These are phyloP conservation scores for Nepenthes alata DNA, from an alignment of 179 eudicot species.

Conservation along the genomic window DNA sequence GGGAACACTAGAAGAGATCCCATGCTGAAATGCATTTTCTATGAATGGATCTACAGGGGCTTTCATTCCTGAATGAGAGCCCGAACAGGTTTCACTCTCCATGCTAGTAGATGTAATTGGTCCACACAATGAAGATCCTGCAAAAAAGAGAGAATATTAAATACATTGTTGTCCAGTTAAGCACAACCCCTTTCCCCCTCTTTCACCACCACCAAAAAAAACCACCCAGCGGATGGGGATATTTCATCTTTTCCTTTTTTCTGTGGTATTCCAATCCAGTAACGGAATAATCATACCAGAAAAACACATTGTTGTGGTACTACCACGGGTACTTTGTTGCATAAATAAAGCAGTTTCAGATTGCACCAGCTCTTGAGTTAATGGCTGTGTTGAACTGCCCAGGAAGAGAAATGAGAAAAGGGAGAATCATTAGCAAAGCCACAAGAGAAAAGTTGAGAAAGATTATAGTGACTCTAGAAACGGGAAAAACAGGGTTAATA, in stretches of 20 bases:
- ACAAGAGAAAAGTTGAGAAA: not conserved
- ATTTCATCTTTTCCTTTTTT: too few relatives aligned
- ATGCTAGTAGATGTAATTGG: constrained; percentile 19
- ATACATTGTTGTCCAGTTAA: too few relatives aligned
- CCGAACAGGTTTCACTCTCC: constrained; percentile 24
- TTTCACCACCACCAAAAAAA: too few relatives aligned
- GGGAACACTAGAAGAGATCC: constrained; percentile 53
- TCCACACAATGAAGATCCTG: constrained; percentile 29
- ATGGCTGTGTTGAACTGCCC: constrained; percentile 34
- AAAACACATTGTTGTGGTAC: constrained; percentile 19
- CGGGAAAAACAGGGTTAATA: not conserved
- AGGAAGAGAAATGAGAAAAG: not conserved
- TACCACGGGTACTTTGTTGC: constrained; percentile 37
- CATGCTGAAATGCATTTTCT: constrained; percentile 27
- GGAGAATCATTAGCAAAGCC: not conserved
- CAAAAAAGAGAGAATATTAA: not conserved
- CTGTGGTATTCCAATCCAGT: not conserved
- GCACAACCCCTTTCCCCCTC: too few relatives aligned
- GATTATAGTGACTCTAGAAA: not conserved
- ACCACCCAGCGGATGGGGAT: too few relatives aligned
- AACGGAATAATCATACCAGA: constrained; percentile 22
- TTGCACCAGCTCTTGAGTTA: constrained; percentile 35
- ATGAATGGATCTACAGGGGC: constrained; percentile 20
- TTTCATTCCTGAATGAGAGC: constrained; percentile 16
- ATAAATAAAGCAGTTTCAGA: constrained; percentile 26